Base-by-base conservation (phyloP, 2,329 filamentous ascomycete genomes). In the Macrophomina tecta region DNA sequence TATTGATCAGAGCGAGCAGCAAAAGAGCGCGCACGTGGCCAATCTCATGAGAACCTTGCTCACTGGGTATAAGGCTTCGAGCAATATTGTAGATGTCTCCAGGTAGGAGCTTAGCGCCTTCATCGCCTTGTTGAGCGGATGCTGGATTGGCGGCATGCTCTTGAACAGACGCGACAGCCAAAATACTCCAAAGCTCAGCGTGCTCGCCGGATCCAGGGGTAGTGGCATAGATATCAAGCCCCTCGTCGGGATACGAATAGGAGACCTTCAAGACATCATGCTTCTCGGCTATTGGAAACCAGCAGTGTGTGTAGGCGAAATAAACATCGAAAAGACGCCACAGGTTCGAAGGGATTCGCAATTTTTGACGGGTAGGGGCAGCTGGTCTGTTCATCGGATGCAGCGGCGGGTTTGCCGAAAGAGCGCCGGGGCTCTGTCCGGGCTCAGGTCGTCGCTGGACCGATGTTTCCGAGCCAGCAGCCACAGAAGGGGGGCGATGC, bases 261-360 rank as follows among this genome's bases (percentile, higher is more conserved):
- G 84, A 85, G 3, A 83, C 79, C 32, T 84, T 84, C 36, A 90
- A 79, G 4, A 91, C 80, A 49, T 85, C 83, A 58, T 90, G 85
- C 69, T 89, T 90, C 69, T 92, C 89, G 11, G 90, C 81, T 32
- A 94, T 88, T 0, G 91, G 91, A 32, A 94, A 83, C 91, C 91
- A 94, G 64, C 86, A 88, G 74, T 93, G 90, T 0, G 89, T 91
- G 71, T 91, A 92, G 1, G 90, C 86, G 68, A 92, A 91, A 74
- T 92, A 93, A 4, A 90, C 83, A 70, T 93, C 89, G 46, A 93
- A 79, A 4, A 93, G 82, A 2, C 84, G 81, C 80, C 83, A 88
- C 73, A 84, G 86, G 72, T 86, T 84, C 16, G 76, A 73, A 16
- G 84, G 88, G 0, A 90, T 78, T 48, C 75, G 73, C 45, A 78